phyloP scores from a whole-genome alignment of 108 stramenopile species.

The Nitzschia sp. region DNA sequence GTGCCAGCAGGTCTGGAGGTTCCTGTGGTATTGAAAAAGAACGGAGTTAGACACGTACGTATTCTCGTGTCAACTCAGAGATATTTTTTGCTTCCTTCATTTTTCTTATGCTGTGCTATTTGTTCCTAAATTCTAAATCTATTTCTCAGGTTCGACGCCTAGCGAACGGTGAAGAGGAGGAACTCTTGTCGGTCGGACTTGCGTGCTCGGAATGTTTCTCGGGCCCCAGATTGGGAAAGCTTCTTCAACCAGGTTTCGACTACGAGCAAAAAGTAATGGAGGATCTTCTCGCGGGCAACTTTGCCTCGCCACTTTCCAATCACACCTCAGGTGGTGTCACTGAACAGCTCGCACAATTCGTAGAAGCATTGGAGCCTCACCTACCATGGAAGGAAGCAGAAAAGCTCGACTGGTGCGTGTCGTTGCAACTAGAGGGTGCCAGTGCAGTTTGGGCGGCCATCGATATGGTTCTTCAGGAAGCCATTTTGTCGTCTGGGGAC shows the following conservation, averaged over 20 bases:
- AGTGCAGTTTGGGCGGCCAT: constrained; percentile 57
- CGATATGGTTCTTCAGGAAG: constrained; percentile 51
- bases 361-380: constrained; percentile 41
- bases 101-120: background rate
- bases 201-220: constrained; percentile 61
- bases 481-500: constrained; percentile 20
- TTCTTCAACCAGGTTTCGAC: constrained; percentile 46
- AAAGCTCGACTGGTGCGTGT: constrained; percentile 53
- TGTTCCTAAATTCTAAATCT: background rate
- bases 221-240: constrained; percentile 35
- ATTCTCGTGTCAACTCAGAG: background rate
- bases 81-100: background rate
- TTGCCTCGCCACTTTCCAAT: constrained; percentile 46
- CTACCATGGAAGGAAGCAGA: constrained; percentile 40
- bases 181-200: constrained; percentile 49
- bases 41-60: constrained; percentile 23
- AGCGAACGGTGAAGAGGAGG: constrained; percentile 25
- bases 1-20: constrained; percentile 20
- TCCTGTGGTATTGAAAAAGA: constrained; percentile 28
- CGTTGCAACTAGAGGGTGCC: constrained; percentile 61
- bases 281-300: constrained; percentile 34
- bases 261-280: constrained; percentile 45
- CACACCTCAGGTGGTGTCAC: constrained; percentile 63
- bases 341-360: constrained; percentile 29
- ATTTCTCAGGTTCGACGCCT: constrained; percentile 32